Evolutionary conservation across 1,139 yeast species (phyloP), one percentile per base, ranked within the genome.

Genomic region (Arxiozyma bovina): DNA sequence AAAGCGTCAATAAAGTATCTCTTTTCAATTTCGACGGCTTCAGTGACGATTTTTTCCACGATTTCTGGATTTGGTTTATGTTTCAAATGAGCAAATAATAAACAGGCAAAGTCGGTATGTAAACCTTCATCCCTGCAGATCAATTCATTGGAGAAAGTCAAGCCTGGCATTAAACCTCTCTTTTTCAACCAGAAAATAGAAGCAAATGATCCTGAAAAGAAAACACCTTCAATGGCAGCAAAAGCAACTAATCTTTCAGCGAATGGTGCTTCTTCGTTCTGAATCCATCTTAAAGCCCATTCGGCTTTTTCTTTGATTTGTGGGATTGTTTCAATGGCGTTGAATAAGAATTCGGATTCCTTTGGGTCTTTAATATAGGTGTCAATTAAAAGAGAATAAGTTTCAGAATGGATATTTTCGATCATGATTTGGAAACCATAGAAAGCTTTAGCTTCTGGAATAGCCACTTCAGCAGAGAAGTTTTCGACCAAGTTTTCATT

Each of bases 401-500:
- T 93, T 77, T 93, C 99, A 23, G 96, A 85, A 75, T 93, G 99
- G 68, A 93, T 93, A 79, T 93, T 93, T 77, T 93, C 99, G 93
- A 94, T 93, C 97, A 90, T 90, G 73, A 93, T 93, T 77, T 93
- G 99, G 86, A 93, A 93, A 53, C 99, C 99, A 71, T 93, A 93
- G 79, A 93, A 93, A 73, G 97, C 91, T 74, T 93, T 91, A 65
- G 98, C 99, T 77, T 93, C 99, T 56, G 99, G 95, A 61, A 87
- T 77, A 74, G 90, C 96, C 57, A 93, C 97, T 76, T 93, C 98
- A 61, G 96, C 95, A 56, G 95, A 85, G 76, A 93, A 93, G 70
- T 96, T 89, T 75, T 93, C 97, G 59, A 93, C 96, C 72, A 93
- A 80, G 77, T 93, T 93, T 77, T 93, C 99, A 71, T 93, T 93